Evolutionary conservation across 2,329 filamentous ascomycete species (phyloP), one percentile per base, ranked within the genome.

Genomic region (Pseudogymnoascus sp.): DNA sequence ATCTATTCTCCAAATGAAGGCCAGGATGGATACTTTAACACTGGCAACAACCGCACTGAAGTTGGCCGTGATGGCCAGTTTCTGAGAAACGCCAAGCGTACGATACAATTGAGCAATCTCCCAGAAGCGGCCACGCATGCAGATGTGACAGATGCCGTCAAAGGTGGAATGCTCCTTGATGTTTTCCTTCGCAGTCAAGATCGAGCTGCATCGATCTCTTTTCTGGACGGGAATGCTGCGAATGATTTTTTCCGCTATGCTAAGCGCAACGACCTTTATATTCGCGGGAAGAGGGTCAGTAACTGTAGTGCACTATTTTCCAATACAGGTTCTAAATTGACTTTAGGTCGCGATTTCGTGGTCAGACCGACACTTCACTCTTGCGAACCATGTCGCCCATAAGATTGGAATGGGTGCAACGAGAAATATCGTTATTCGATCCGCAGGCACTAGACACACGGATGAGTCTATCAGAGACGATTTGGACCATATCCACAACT

Each of bases 401-500:
- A 89, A 89, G 71, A 81, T 93, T 62, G 74, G 75, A 40, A 78
- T 75, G 59, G 89, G 90, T 12, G 89, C 89, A 12, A 89, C 85
- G 44, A 85, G 91, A 65, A 95, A 93, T 69, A 74, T 96, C 38
- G 76, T 93, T 18, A 82, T 96, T 44, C 82, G 83, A 64, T 81
- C 82, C 8, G 84, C 83, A 67, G 79, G 79, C 68, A 77, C 77
- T 62, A 81, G 77, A 62, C 77, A 89, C 67, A 91, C 86, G 0
- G 87, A 87, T 67, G 76, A 83, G 6, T 75, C 76, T 14, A 85
- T 96, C 66, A 85, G 88, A 10, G 81, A 87, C 4, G 89, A 96
- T 69, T 80, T 95, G 38, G 88, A 92, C 23, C 91, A 96, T 72
- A 93, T 96, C 65, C 87, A 93, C 77, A 90, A 90, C 66, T 80